Percentiles rank a stretch among this genome's conserved stretches.
phyloP scores from a whole-genome alignment of 441 rosid species.

The Syzygium syzygioides region DNA sequence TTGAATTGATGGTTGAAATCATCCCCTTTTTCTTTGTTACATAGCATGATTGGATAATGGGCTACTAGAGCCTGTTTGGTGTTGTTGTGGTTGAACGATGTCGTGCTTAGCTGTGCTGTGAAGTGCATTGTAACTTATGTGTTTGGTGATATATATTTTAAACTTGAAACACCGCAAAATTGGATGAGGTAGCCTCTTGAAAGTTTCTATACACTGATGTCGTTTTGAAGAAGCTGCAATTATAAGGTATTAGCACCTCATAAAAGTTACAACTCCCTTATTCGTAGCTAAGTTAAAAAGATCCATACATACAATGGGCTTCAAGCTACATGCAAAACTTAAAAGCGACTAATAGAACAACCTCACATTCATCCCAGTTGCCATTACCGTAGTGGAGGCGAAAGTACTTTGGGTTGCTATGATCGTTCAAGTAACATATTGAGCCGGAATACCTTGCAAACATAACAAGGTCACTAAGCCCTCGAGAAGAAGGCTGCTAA shows the following conservation, averaged over 20 bases:
- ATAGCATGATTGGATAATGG: neutral
- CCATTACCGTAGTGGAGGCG: neutral
- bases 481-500: neutral
- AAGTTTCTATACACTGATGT: neutral
- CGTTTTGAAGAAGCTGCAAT: too few species aligned
- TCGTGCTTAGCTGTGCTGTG: neutral
- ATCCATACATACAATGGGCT: neutral
- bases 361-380: neutral
- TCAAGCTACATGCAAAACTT: neutral
- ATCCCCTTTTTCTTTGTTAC: neutral
- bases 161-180: neutral
- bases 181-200: neutral
- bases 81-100: accelerated
- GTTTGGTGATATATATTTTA: neutral
- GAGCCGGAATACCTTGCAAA: too few species aligned
- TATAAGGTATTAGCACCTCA: too few species aligned
- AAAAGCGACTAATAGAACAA: neutral
- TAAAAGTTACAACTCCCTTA: too few species aligned
- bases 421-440: neutral
- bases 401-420: neutral
- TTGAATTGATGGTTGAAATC: neutral
- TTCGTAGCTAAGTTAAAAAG: too few species aligned
- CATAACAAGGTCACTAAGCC: neutral
- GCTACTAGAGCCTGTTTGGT: neutral
- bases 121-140: neutral